A percentile compares a stretch with the other conserved stretches of the same genome.
Evolutionary conservation across 75 land plant species (phyloP).

Genomic region (Larix kaempferi): DNA sequence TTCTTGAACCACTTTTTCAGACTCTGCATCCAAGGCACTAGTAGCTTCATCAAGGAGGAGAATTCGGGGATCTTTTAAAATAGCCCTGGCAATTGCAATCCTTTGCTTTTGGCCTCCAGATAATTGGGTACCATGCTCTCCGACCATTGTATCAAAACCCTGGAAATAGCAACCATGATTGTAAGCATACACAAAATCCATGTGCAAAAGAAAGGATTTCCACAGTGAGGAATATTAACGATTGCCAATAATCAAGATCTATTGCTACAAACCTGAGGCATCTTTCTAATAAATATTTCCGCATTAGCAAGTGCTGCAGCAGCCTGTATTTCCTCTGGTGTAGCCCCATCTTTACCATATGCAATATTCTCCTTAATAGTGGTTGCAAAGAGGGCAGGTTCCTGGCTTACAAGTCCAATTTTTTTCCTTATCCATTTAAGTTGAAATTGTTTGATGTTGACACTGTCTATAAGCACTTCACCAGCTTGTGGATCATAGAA

Average conservation of each 20-base stretch:
- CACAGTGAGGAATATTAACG: neutral
- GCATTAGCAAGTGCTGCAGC: slow-evolving; percentile 95
- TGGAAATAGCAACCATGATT: slow-evolving; percentile 14
- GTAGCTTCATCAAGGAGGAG: slow-evolving; percentile 87
- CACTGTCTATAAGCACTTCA: slow-evolving; percentile 80
- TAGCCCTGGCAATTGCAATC: slow-evolving; percentile 80
- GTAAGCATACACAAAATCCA: neutral
- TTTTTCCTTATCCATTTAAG: slow-evolving; percentile 80
- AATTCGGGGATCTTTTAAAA: slow-evolving; percentile 68
- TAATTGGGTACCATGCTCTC: slow-evolving; percentile 76
- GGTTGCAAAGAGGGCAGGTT: slow-evolving; percentile 79
- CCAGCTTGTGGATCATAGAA: slow-evolving; percentile 96
- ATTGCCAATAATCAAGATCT: neutral
- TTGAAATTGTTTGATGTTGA: slow-evolving; percentile 71
- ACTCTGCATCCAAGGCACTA: slow-evolving; percentile 78
- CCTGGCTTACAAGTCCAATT: slow-evolving; percentile 96
- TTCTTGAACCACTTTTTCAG: slow-evolving; percentile 71
- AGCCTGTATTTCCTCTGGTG: slow-evolving; percentile 68
- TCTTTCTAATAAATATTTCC: slow-evolving; percentile 75
- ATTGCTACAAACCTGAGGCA: slow-evolving; percentile 68
- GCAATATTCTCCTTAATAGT: slow-evolving; percentile 89
- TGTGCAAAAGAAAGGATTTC: neutral
- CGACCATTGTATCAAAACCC: slow-evolving; percentile 80
- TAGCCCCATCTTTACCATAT: slow-evolving; percentile 91
- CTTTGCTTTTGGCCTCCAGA: slow-evolving; percentile 91